Conservation (phyloP, 2,329 filamentous ascomycete species). For the Verticillium albo-atrum region DNA sequence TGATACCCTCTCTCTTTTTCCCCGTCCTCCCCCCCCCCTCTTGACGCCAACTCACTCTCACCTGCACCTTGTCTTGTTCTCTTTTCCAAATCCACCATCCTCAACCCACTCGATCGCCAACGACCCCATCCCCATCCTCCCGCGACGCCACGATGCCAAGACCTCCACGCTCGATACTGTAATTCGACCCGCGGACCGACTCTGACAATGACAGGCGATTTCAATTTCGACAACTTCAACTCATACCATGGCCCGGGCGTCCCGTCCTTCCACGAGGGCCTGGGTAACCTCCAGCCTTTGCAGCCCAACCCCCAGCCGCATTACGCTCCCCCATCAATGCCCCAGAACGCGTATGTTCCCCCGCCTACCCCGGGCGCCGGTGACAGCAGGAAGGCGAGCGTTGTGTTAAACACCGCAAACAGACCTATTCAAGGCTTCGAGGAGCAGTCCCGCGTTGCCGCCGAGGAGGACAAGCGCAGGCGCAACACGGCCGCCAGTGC, state of each 20-base stretch:
- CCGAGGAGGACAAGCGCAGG: slow-evolving; percentile 85
- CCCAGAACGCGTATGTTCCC: slow-evolving; percentile 17
- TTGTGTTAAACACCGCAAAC: slow-evolving; percentile 22
- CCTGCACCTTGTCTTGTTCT: not conserved
- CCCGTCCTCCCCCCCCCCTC: not conserved
- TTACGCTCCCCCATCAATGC: slow-evolving; percentile 33
- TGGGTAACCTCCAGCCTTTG: slow-evolving; percentile 42
- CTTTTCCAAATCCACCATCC: not conserved
- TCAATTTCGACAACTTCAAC: slow-evolving; percentile 52
- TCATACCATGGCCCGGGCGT: slow-evolving; percentile 30
- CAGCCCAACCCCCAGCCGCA: slow-evolving; percentile 46
- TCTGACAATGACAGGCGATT: slow-evolving; percentile 50
- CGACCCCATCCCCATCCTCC: not conserved
- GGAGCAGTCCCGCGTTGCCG: slow-evolving; percentile 66
- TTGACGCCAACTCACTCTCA: not conserved
- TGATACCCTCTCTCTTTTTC: not conserved
- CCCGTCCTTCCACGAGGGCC: slow-evolving; percentile 31
- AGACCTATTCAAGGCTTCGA: slow-evolving; percentile 55
- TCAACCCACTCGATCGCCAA: not conserved
- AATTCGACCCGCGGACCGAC: slow-evolving; percentile 5
- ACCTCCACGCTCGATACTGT: not conserved
- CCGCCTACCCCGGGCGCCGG: not conserved
- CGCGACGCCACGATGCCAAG: slow-evolving; percentile 13
- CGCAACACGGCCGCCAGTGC: slow-evolving; percentile 86
- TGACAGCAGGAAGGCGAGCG: slow-evolving; percentile 1